Base-by-base conservation (phyloP, 192 early-diverging fungal species). In the Coemansia nantahalensis region DNA sequence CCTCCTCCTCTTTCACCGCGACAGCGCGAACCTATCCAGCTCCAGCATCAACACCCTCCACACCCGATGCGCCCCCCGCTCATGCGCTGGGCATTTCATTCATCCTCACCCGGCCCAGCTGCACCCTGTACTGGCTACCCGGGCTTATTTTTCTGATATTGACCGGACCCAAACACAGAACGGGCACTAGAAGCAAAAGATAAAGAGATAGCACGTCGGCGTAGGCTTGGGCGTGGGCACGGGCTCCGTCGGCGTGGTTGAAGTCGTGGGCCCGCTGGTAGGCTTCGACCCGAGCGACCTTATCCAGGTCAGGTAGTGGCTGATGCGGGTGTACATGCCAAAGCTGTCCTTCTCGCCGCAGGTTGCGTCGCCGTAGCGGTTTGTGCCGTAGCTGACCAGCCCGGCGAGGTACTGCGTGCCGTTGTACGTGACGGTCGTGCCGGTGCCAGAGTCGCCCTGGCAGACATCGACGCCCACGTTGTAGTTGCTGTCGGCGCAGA, bases 281-380 rank as follows among this genome's bases (percentile, higher is more conserved):
- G 41, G 42, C 18, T 15, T 54, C 17, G 56, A 56, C 14, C 41
- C 53, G 19, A 55, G 11, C 0, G 65, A 63, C 49, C 51, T 61
- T 28, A 75, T 63, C 71, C 71, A 75, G 4, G 42, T 18, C 38
- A 50, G 33, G 15, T 45, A 66, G 34, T 67, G 48, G 48, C 50
- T 59, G 8, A 64, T 33, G 37, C 51, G 61, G 13, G 65, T 68
- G 40, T 75, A 75, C 21, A 75, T 56, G 35, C 72, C 72, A 68
- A 76, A 76, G 51, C 72, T 68, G 21, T 57, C 65, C 9, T 46
- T 42, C 33, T 76, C 72, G 8, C 72, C 72, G 28, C 72, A 76
- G 0, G 72, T 76, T 9, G 56, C 32, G 13, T 60, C 53, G 7
- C 51, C 55, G 8, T 49, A 32, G 14, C 21, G 41, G 45, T 68